Conservation (phyloP, 352 stramenopile genomes). For the Peronosclerospora sorghi region DNA sequence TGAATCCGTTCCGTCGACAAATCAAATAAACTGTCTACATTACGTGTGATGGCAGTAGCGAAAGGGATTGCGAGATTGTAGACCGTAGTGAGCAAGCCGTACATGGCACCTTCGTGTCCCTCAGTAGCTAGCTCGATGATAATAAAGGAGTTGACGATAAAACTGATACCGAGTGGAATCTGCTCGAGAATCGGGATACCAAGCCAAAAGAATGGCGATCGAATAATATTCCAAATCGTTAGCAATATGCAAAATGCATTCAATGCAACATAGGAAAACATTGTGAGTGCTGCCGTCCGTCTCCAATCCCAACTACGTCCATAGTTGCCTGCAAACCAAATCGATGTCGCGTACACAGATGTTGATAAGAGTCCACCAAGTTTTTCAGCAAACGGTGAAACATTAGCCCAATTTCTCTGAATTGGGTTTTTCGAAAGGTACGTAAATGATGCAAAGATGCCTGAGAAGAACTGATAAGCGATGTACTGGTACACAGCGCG, state of each 20-base stretch:
- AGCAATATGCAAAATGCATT: constrained; percentile 46
- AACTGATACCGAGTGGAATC: constrained; percentile 35
- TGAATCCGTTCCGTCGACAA: constrained; percentile 44
- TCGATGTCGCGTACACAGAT: constrained; percentile 34
- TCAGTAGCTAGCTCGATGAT: constrained; percentile 46
- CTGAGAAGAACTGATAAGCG: constrained; percentile 56
- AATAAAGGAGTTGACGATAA: constrained; percentile 47
- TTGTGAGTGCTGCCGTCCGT: constrained; percentile 28
- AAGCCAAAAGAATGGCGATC: constrained; percentile 57
- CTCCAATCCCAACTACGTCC: constrained; percentile 52
- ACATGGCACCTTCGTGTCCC: constrained; percentile 43
- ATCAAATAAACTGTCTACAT: constrained; percentile 41
- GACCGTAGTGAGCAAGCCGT: constrained; percentile 38
- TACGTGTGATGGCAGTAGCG: constrained; percentile 33
- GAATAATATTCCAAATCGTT: constrained; percentile 35
- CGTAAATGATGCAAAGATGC: constrained; percentile 54
- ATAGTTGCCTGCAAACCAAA: constrained; percentile 32
- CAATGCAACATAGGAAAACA: constrained; percentile 26
- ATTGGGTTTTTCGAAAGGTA: constrained; percentile 43
- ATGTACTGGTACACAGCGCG: constrained; percentile 49
- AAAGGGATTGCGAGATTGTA: constrained; percentile 41
- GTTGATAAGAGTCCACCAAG: constrained; percentile 41
- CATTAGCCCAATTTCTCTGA: constrained; percentile 44
- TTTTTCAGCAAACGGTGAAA: constrained; percentile 43
- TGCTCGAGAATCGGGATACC: constrained; percentile 42